A percentile compares a stretch with the other conserved stretches of the same genome.
Evolutionary conservation across 1,284 basidiomycete genomes (phyloP).

Genomic region (Cerrena zonata): DNA sequence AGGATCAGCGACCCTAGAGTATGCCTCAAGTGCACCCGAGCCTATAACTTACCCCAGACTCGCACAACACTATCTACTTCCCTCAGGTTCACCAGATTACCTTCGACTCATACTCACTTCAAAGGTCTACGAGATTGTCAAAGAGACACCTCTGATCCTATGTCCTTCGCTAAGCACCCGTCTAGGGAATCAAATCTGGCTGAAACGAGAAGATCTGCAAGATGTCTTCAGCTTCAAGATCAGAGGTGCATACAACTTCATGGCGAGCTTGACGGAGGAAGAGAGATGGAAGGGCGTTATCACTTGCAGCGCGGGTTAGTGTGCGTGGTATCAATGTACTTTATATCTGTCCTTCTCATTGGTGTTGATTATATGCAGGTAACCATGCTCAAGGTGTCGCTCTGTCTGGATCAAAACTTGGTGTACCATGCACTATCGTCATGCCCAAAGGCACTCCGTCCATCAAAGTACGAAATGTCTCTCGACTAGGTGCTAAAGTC

Average conservation of each 20-base stretch:
- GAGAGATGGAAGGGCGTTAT: conserved; percentile 97
- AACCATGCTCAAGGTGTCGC: conserved; percentile 99
- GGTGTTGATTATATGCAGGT: conserved; percentile 43
- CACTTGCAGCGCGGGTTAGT: conserved; percentile 95
- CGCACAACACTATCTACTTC: conserved; percentile 58
- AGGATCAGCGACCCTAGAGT: conserved; percentile 54
- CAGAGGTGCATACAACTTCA: conserved; percentile 97
- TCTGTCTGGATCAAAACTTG: conserved; percentile 80
- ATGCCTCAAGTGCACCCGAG: conserved; percentile 60
- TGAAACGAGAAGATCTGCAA: conserved; percentile 93
- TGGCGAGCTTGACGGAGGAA: conserved; percentile 83
- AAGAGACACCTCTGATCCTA: conserved; percentile 85
- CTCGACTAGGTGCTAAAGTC: conserved; percentile 89
- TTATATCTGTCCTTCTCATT: not conserved
- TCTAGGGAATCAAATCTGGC: conserved; percentile 88
- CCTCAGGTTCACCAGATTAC: conserved; percentile 83
- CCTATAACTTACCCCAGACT: conserved; percentile 65
- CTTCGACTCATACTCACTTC: conserved; percentile 87
- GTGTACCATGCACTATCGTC: conserved; percentile 93
- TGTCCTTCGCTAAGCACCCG: conserved; percentile 83
- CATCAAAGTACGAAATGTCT: conserved; percentile 95
- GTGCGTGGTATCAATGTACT: conserved; percentile 34
- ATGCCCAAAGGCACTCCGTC: conserved; percentile 94
- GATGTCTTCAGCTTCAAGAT: conserved; percentile 99
- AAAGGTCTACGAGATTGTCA: conserved; percentile 90